These are phyloP conservation scores for Pseudogymnoascus sp. DNA, from an alignment of 2,329 filamentous ascomycete genomes.

Conservation along the genomic window DNA sequence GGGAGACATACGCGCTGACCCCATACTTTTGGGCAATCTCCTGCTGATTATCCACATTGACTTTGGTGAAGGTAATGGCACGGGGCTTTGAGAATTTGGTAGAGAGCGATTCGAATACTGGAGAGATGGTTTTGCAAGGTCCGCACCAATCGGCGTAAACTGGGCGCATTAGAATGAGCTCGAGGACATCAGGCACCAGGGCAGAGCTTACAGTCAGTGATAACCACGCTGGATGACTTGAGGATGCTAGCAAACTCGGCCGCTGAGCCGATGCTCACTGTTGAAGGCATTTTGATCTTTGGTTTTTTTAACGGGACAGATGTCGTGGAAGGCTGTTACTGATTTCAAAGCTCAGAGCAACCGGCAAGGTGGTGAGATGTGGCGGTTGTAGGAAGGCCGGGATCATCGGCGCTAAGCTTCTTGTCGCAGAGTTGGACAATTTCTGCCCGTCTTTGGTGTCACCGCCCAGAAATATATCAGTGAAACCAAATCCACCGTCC, in stretches of 20 bases:
- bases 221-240: slow-evolving; percentile 65
- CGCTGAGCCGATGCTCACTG: slow-evolving; percentile 52
- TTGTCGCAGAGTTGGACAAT: background rate
- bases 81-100: slow-evolving; percentile 70
- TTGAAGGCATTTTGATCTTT: slow-evolving; percentile 14
- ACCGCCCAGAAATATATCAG: slow-evolving; percentile 1
- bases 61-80: slow-evolving; percentile 81
- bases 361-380: slow-evolving; percentile 8
- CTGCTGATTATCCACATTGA: slow-evolving; percentile 79
- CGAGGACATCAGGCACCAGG: slow-evolving; percentile 17
- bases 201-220: slow-evolving; percentile 71
- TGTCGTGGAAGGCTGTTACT: background rate
- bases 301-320: background rate
- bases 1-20: slow-evolving; percentile 57
- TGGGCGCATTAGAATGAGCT: slow-evolving; percentile 33
- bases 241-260: slow-evolving; percentile 66
- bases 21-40: slow-evolving; percentile 68
- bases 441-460: slow-evolving; percentile 9
- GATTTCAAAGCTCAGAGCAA: slow-evolving; percentile 2
- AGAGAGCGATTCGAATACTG: slow-evolving; percentile 77
- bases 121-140: slow-evolving; percentile 86
- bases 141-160: slow-evolving; percentile 95
- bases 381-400: background rate
- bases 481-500: background rate
- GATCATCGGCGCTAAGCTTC: slow-evolving; percentile 4